Conservation (phyloP, 352 stramenopile genomes). For the Discostella stelligera region DNA sequence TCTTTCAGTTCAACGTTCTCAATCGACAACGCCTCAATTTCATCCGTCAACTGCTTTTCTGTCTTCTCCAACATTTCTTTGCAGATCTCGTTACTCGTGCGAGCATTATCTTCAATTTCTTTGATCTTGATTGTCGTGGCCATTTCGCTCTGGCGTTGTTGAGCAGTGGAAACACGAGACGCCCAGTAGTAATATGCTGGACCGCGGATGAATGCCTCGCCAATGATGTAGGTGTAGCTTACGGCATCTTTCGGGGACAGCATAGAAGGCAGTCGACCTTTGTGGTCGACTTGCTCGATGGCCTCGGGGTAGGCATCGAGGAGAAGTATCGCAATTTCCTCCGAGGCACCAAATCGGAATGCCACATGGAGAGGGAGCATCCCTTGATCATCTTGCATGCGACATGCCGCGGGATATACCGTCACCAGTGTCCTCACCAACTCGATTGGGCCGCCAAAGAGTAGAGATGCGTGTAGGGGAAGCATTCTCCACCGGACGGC, state of each 20-base stretch:
- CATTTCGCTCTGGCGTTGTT: conserved; percentile 18
- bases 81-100: conserved; percentile 2
- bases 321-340: conserved; percentile 40
- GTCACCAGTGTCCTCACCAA: conserved; percentile 59
- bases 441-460: conserved; percentile 56
- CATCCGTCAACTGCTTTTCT: conserved; percentile 13
- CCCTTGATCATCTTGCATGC: conserved; percentile 65
- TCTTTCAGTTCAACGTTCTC: conserved; percentile 49
- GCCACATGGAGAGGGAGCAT: conserved; percentile 74
- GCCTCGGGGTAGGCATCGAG: conserved; percentile 41
- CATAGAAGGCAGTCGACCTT: conserved; percentile 37
- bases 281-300: conserved; percentile 43
- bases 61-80: conserved; percentile 31
- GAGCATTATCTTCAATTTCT: conserved; percentile 19
- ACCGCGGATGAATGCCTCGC: conserved; percentile 35
- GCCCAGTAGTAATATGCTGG: conserved; percentile 49
- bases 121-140: conserved; percentile 20
- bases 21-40: conserved; percentile 32
- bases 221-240: conserved; percentile 37
- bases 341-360: conserved; percentile 46
- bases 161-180: conserved; percentile 21
- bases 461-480: conserved; percentile 67
- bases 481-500: conserved; percentile 74
- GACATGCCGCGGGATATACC: conserved; percentile 50
- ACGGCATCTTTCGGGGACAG: conserved; percentile 33